A percentile compares a stretch with the other conserved stretches of the same genome.
phyloP scores from a whole-genome alignment of 1,284 basidiomycete genomes.

The Lentinula novae-zelandiae region DNA sequence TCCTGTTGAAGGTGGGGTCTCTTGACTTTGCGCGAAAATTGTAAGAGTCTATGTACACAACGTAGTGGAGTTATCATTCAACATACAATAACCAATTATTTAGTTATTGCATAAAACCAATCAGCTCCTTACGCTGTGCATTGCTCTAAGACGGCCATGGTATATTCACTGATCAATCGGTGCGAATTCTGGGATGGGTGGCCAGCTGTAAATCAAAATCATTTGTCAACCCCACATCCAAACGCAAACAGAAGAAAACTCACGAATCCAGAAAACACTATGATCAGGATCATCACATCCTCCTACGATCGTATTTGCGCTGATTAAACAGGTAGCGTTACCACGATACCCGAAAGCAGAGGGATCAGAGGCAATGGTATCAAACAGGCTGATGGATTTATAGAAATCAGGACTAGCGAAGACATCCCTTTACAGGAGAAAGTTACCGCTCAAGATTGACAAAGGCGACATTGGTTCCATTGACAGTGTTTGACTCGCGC shows the following conservation, averaged over 20 bases:
- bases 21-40: no score
- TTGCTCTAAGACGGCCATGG: constrained; percentile 19
- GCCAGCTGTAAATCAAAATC: constrained; percentile 19
- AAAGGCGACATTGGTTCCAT: constrained; percentile 27
- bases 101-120: not conserved
- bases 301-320: constrained; percentile 24
- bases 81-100: no score
- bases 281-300: constrained; percentile 25
- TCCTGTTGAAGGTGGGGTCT: no score
- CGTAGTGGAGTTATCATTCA: no score
- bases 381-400: constrained; percentile 18
- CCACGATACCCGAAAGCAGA: constrained; percentile 24
- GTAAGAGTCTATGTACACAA: no score
- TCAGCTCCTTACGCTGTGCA: constrained; percentile 1
- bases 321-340: constrained; percentile 27
- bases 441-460: constrained; percentile 23
- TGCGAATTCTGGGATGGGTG: constrained; percentile 27
- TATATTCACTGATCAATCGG: constrained; percentile 25
- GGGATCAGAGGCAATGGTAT: constrained; percentile 21
- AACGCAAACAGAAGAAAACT: constrained; percentile 12
- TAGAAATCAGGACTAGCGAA: not conserved
- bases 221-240: not conserved
- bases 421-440: not conserved
- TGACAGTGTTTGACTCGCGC: constrained; percentile 19
- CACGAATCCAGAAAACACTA: constrained; percentile 29